phyloP scores from a whole-genome alignment of 306 rosid genomes.

The Bauhinia variegata region DNA sequence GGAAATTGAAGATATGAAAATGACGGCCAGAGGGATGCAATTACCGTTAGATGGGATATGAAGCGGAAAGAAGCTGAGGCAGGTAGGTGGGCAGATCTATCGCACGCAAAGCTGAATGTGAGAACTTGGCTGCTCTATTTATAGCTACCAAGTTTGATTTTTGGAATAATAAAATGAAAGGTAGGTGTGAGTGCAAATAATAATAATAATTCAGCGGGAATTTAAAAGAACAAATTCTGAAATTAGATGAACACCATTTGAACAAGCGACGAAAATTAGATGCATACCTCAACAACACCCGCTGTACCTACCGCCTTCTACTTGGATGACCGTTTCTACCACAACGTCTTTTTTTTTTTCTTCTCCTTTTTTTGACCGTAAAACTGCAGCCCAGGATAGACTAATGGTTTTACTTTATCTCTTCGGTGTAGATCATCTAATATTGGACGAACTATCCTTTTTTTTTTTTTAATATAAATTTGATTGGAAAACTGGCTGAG shows the following conservation, averaged over 20 bases:
- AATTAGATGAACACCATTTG: too few species aligned
- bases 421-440: too few species aligned
- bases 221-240: background rate
- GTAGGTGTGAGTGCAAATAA: conserved; percentile 37
- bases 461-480: too few species aligned
- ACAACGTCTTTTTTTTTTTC: background rate
- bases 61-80: conserved; percentile 12
- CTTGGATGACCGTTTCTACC: conserved; percentile 44
- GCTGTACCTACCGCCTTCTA: conserved; percentile 46
- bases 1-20: conserved; percentile 20
- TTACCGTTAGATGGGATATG: conserved; percentile 46
- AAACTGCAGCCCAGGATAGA: too few species aligned
- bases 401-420: too few species aligned
- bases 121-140: conserved; percentile 35
- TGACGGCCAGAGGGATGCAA: conserved; percentile 9
- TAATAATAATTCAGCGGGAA: conserved; percentile 9
- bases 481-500: too few species aligned
- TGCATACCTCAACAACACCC: conserved; percentile 24
- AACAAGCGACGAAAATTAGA: background rate
- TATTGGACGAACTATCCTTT: too few species aligned
- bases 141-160: conserved; percentile 40
- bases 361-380: too few species aligned
- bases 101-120: conserved; percentile 34
- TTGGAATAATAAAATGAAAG: background rate
- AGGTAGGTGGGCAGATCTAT: conserved; percentile 32